Evolutionary conservation across 352 stramenopile species (phyloP).

Genomic region (Phytophthora cactorum): DNA sequence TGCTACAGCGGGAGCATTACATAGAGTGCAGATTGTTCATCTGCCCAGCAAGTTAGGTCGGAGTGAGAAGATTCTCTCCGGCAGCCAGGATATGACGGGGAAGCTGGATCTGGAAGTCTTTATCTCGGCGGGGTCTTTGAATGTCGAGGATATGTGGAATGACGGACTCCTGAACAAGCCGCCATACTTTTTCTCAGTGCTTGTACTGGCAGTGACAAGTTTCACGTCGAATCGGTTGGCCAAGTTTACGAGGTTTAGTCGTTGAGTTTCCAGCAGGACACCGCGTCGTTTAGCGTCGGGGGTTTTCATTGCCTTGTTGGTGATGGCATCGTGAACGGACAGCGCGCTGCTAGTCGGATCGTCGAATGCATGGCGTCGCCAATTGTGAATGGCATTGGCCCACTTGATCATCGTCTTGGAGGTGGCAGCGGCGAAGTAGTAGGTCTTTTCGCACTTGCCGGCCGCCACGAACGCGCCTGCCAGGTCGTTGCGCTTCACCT

Average conservation of each 20-base stretch:
- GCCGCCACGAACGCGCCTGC: slow-evolving; percentile 47
- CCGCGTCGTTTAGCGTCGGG: slow-evolving; percentile 19
- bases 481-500: slow-evolving; percentile 61
- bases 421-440: slow-evolving; percentile 60
- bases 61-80: slow-evolving; percentile 30
- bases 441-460: slow-evolving; percentile 40
- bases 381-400: slow-evolving; percentile 78
- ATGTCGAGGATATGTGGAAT: slow-evolving; percentile 18
- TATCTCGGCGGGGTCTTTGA: slow-evolving; percentile 20
- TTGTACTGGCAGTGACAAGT: slow-evolving; percentile 24
- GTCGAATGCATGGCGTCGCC: slow-evolving; percentile 68
- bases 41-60: slow-evolving; percentile 27
- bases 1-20: slow-evolving; percentile 14
- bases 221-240: slow-evolving; percentile 62
- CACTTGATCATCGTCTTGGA: slow-evolving; percentile 66
- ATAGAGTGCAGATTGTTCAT: slow-evolving; percentile 18
- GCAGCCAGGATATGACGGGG: slow-evolving; percentile 45
- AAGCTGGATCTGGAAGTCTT: slow-evolving; percentile 29
- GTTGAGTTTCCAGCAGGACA: slow-evolving; percentile 35
- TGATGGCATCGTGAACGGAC: slow-evolving; percentile 36
- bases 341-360: slow-evolving; percentile 47
- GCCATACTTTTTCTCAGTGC: slow-evolving; percentile 20
- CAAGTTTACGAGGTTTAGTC: slow-evolving; percentile 33
- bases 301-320: slow-evolving; percentile 23
- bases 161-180: slow-evolving; percentile 25